Evolutionary conservation across 495 filamentous ascomycete genomes (phyloP), one percentile per base, ranked within the genome.

Genomic region (Trichoderma gamsii): DNA sequence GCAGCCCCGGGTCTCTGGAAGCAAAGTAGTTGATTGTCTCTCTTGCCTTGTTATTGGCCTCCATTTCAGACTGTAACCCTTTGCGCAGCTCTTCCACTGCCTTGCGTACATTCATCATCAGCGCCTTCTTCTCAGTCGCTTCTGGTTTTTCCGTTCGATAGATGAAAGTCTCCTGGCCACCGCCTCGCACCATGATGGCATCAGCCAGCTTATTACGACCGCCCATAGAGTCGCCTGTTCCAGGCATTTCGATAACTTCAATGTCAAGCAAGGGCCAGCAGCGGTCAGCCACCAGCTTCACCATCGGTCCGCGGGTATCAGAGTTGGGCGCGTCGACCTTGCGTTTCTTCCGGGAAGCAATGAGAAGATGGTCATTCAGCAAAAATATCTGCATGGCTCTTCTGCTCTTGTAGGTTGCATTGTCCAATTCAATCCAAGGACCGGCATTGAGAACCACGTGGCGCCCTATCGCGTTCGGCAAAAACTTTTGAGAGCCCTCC

Each of bases 181-280:
- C 90, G 3, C 84, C 84, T 59, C 96, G 85, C 35, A 99, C 86
- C 79, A 90, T 97, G 75, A 99, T 90, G 12, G 95, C 94, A 76
- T 96, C 92, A 32, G 87, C 81, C 63, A 96, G 87, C 81, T 89
- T 81, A 82, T 87, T 80, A 80, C 89, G 74, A 73, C 85, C 71
- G 75, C 80, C 72, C 63, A 78, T 80, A 0, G 84, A 79, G 67
- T 87, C 85, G 32, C 84, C 85, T 0, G 86, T 83, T 18, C 86
- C 84, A 44, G 88, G 81, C 72, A 99, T 85, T 76, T 99, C 95
- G 13, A 94, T 88, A 74, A 98, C 89, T 76, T 97, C 92, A 44
- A 98, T 91, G 68, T 98, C 96, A 65, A 96, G 84, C 49, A 99
- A 80, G 32, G 92, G 90, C 93, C 93, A 99, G 76, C 95, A 99